phyloP scores from a whole-genome alignment of 176 grass and related monocot species.

The Carex parvula region DNA sequence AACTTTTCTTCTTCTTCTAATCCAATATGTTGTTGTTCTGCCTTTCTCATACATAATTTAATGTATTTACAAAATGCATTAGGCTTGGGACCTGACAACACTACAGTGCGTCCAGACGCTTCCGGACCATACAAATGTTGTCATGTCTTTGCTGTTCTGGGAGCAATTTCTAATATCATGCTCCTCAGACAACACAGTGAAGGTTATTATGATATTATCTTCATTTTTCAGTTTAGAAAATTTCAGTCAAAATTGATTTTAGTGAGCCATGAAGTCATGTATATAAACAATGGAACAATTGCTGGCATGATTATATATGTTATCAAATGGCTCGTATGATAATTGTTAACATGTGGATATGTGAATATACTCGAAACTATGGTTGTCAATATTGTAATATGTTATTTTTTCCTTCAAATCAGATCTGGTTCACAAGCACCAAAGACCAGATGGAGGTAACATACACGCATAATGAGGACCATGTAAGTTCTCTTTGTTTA shows the following conservation, averaged over 20 bases:
- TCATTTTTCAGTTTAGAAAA: not conserved
- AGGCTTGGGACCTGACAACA: slow-evolving; percentile 92
- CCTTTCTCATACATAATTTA: not conserved
- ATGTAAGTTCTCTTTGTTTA: slow-evolving; percentile 41
- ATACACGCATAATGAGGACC: slow-evolving; percentile 89
- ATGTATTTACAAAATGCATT: slow-evolving; percentile 26
- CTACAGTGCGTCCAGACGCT: slow-evolving; percentile 91
- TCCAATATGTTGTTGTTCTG: too few relatives aligned
- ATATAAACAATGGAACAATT: not conserved
- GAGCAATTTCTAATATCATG: slow-evolving; percentile 95
- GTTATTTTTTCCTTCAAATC: not conserved
- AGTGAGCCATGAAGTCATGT: slow-evolving; percentile 15
- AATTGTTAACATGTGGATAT: not conserved
- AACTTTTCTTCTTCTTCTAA: too few relatives aligned
- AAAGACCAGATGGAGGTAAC: slow-evolving; percentile 79
- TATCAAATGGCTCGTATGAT: not conserved
- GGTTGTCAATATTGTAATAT: not conserved
- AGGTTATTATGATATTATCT: slow-evolving; percentile 54
- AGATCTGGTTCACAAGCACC: slow-evolving; percentile 85
- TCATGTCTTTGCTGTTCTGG: slow-evolving; percentile 95
- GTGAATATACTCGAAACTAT: not conserved
- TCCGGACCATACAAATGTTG: slow-evolving; percentile 65
- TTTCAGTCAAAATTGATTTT: slow-evolving; percentile 7
- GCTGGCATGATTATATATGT: not conserved
- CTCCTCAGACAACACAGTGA: slow-evolving; percentile 90